These are phyloP conservation scores for Fusarium mexicanum DNA, from an alignment of 2,329 filamentous ascomycete genomes.

Conservation along the genomic window DNA sequence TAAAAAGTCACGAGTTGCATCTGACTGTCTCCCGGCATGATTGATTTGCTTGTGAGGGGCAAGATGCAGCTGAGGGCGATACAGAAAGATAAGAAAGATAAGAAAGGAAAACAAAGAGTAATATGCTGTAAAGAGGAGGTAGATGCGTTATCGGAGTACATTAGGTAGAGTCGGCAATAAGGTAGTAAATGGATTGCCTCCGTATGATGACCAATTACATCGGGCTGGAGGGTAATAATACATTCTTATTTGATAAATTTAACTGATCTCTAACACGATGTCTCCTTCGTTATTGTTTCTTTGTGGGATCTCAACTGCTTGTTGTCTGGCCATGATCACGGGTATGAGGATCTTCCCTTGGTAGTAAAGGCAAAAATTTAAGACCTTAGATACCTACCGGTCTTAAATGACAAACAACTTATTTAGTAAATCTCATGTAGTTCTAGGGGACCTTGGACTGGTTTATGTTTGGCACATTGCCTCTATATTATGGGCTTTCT, in stretches of 20 bases:
- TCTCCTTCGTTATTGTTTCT: neutral
- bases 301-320: neutral
- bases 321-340: neutral
- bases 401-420: neutral
- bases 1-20: neutral
- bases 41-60: neutral
- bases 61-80: neutral
- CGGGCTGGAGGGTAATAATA: neutral
- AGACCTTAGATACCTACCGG: neutral
- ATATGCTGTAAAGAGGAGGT: conserved; percentile 14
- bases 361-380: neutral
- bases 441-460: neutral
- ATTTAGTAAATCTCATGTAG: neutral
- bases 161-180: neutral
- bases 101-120: conserved; percentile 2
- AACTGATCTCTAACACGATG: neutral
- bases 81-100: neutral
- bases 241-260: neutral
- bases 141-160: neutral
- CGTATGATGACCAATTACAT: neutral
- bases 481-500: neutral
- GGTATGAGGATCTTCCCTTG: neutral
- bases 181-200: conserved; percentile 4
- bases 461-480: neutral
- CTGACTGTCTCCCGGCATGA: conserved; percentile 5